Base-by-base conservation (phyloP, 805 yeast species). In the Yarrowia divulgata region DNA sequence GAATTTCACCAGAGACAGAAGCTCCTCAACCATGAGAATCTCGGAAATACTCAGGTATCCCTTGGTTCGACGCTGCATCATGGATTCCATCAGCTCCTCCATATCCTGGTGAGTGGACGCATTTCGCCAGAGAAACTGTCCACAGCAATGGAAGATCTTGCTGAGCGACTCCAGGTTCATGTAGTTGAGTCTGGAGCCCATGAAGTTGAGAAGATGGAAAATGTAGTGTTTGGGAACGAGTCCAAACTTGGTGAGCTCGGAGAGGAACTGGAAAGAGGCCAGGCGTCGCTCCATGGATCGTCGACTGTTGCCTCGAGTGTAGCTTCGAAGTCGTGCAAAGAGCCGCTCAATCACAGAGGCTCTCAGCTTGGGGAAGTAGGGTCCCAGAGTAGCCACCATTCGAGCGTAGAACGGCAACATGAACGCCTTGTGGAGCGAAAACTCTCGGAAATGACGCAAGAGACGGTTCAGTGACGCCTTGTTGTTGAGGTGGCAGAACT, bases 181-280 rank as follows among this genome's bases (percentile, higher is more conserved):
- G 0, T 83, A 81, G 7, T 83, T 81, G 43, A 86, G 73, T 67
- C 84, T 84, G 68, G 86, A 74, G 1, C 90, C 84, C 72, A 91
- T 79, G 1, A 83, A 79, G 73, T 91, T 82, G 58, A 93, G 83
- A 75, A 89, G 90, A 77, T 92, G 93, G 75, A 91, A 89, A 13
- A 88, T 81, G 70, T 88, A 82, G 76, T 87, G 88, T n/a, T 82
- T 79, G 0, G 97, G 94, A 16, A 92, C 81, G 71, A 92, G 77
- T 72, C 85, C 86, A 76, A 93, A 93, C 75, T 90, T 91, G 40
- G 89, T 85, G 79, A 93, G 80, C 74, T 93, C 97, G 62, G 87
- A 80, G 72, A 90, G 87, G 73, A 90, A 89, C 29, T 83, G 81
- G 45, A 90, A 83, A 14, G 39, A 63, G 7, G 68, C 57, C 29